Evolutionary conservation across 352 stramenopile species (phyloP), one percentile per base, ranked within the genome.

Genomic region (Phytophthora pini): DNA sequence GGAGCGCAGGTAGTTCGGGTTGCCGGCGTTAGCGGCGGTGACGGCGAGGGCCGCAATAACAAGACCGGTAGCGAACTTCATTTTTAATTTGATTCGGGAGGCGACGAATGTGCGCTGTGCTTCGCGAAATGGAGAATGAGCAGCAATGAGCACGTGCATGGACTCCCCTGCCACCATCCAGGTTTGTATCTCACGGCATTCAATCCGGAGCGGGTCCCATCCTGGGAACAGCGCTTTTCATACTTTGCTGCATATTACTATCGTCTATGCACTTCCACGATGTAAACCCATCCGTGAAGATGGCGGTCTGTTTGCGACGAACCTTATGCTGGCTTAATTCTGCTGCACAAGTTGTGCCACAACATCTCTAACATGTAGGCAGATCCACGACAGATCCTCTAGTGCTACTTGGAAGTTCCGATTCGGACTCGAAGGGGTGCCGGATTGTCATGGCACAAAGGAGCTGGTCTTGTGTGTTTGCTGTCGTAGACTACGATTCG

Each of bases 91-190:
- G 46, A 55, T 62, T 56, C 50, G 27, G 39, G 51, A 56, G 45
- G 34, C 32, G 26, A n/a, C 43, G 40, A 34, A 41, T 50, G 20
- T 62, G 49, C 41, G 29, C 43, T 57, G 29, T 46, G 45, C 50
- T 66, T 60, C 52, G 67, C 55, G 41, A 75, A 72, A 62, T 65
- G 36, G 51, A 65, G 57, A 75, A 75, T 75, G 68, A 70, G 26
- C 29, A 55, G 47, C 15, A 47, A 26, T 29, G 36, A 47, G 36
- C 29, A 59, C 47, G 40, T 3, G 22, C 34, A 36, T 38, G 31
- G 10, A n/a, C 22, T 43, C 27, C 56, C 61, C 31, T 36, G 27
- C 43, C 39, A 63, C 54, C 55, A 59, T 66, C 66, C 67, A 61
- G 27, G 47, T 58, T 52, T 61, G 26, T 34, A 70, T 68, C 58